Conservation (phyloP, 169 alveolate genomes). For the Eimeria necatrix region DNA sequence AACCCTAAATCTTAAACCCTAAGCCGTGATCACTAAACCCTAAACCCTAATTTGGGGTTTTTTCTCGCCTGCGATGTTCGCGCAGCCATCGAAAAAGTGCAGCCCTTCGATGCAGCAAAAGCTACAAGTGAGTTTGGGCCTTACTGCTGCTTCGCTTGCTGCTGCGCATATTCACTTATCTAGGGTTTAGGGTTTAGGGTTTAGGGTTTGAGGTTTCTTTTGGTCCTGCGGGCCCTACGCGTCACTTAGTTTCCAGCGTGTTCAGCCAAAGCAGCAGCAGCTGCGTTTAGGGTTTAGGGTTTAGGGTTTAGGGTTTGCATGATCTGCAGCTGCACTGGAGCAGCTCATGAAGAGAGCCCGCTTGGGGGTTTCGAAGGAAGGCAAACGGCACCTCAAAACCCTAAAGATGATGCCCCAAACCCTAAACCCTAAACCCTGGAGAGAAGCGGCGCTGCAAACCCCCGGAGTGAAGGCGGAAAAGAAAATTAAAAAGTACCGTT, state of each 20-base stretch:
- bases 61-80: neutral
- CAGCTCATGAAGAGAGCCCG: neutral
- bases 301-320: neutral
- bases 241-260: neutral
- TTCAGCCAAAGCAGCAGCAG: neutral
- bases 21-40: neutral
- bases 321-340: neutral
- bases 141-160: neutral
- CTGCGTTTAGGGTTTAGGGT: neutral
- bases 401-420: neutral
- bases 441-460: neutral
- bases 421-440: neutral
- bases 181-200: neutral
- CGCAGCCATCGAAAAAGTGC: neutral
- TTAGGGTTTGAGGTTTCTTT: neutral
- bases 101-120: neutral
- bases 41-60: neutral
- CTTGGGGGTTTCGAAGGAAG: neutral
- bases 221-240: neutral
- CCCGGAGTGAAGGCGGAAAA: neutral
- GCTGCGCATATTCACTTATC: neutral
- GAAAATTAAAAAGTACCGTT: neutral
- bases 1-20: neutral
- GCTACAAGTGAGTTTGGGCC: neutral
- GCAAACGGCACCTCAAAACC: neutral